Evolutionary conservation across 2,329 filamentous ascomycete genomes (phyloP).

Genomic region (Colletotrichum higginsianum): DNA sequence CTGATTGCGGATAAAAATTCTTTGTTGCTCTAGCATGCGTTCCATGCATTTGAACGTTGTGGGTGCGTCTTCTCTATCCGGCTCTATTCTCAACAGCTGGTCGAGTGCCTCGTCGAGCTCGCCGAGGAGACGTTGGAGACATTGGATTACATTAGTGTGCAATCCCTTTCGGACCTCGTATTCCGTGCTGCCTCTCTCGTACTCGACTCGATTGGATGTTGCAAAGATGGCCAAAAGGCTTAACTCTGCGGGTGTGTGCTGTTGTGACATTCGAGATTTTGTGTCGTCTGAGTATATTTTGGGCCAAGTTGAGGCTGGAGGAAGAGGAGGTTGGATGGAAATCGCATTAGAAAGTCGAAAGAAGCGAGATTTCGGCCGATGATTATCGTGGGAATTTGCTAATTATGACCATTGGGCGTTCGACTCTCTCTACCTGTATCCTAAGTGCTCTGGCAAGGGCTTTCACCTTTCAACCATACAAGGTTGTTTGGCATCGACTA

Average conservation of each 20-base stretch:
- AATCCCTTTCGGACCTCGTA: conserved; percentile 5
- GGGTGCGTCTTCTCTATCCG: background rate
- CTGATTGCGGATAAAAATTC: conserved; percentile 11
- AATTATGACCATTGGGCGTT: background rate
- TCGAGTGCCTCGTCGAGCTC: conserved; percentile 2
- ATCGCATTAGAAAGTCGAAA: background rate
- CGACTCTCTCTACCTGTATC: background rate
- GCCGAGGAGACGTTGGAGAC: conserved; percentile 6
- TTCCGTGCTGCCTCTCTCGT: conserved; percentile 25
- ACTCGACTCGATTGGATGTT: conserved; percentile 15
- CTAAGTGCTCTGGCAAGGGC: background rate
- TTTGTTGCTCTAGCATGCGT: conserved; percentile 20
- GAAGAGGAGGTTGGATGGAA: background rate
- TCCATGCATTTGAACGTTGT: background rate
- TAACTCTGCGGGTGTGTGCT: background rate
- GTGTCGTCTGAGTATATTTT: background rate
- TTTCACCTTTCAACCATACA: background rate
- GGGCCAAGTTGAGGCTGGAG: background rate
- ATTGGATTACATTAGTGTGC: background rate
- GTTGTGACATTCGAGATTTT: background rate
- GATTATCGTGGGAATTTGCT: conserved; percentile 2
- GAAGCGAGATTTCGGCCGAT: background rate
- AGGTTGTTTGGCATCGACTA: background rate
- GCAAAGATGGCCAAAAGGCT: conserved; percentile 5
- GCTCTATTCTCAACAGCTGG: background rate